A percentile compares a stretch with the other conserved stretches of the same genome.
These are phyloP conservation scores for Saccharomycopsis phalli DNA, from an alignment of 1,139 yeast species.

Conservation along the genomic window DNA sequence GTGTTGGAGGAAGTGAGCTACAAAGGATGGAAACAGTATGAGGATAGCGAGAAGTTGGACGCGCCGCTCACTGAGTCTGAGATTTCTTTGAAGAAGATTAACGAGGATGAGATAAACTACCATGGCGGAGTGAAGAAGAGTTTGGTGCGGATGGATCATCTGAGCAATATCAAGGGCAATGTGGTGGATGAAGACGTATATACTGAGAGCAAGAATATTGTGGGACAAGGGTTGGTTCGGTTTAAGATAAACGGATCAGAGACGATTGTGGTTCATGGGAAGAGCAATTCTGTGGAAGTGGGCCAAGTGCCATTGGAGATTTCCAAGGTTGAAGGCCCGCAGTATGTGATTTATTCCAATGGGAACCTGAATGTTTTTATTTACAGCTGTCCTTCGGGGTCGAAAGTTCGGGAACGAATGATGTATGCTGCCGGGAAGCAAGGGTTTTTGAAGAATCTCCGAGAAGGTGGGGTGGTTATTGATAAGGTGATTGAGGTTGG, in stretches of 20 bases:
- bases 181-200: conserved; percentile 16
- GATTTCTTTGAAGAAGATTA: conserved; percentile 38
- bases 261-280: conserved; percentile 7
- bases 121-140: conserved; percentile 2
- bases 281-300: conserved; percentile 1
- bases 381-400: conserved; percentile 84
- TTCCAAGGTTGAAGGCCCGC: conserved; percentile 10
- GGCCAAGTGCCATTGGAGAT: conserved; percentile 6
- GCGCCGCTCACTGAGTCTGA: conserved; percentile 59
- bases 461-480: conserved; percentile 6
- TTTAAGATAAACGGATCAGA: conserved; percentile 14
- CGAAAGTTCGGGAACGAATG: conserved; percentile 89
- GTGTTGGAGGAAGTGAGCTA: conserved; percentile 48
- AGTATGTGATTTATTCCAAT: conserved; percentile 50
- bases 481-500: conserved; percentile 19
- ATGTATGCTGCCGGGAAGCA: conserved; percentile 77
- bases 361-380: conserved; percentile 43
- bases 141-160: conserved; percentile 18
- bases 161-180: conserved; percentile 7
- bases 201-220: background rate
- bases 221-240: conserved; percentile 2
- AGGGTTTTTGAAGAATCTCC: conserved; percentile 40
- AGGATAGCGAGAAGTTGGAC: conserved; percentile 29
- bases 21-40: conserved; percentile 38
- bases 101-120: conserved; percentile 29